Percentiles rank a stretch among this genome's conserved stretches.
These are phyloP conservation scores for Penicillium sp. DNA, from an alignment of 2,329 filamentous ascomycete genomes.

Conservation along the genomic window DNA sequence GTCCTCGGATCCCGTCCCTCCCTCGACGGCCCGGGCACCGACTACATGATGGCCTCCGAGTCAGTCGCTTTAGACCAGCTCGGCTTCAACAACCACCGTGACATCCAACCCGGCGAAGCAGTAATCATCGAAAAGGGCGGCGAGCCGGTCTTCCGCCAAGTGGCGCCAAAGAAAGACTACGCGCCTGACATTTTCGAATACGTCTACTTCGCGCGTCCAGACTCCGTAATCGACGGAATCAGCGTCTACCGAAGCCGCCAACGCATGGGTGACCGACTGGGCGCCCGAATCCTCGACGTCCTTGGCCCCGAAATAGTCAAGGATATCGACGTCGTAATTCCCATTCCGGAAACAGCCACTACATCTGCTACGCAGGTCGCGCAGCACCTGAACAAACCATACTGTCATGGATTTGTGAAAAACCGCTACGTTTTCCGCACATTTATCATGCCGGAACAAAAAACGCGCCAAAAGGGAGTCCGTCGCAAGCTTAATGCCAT, in stretches of 20 bases:
- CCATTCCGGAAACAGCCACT: conserved; percentile 81
- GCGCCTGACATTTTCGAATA: conserved; percentile 87
- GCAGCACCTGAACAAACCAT: conserved; percentile 75
- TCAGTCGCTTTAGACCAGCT: conserved; percentile 82
- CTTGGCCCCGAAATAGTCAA: conserved; percentile 71
- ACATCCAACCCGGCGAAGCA: conserved; percentile 82
- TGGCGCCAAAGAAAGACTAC: conserved; percentile 70
- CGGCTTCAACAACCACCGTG: conserved; percentile 74
- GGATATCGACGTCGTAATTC: conserved; percentile 80
- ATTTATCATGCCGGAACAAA: conserved; percentile 85
- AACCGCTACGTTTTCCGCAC: conserved; percentile 88
- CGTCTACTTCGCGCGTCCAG: conserved; percentile 84
- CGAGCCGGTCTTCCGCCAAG: conserved; percentile 74
- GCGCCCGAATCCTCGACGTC: conserved; percentile 69
- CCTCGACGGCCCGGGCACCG: conserved; percentile 65
- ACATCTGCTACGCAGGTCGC: conserved; percentile 78
- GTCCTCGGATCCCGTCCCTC: conserved; percentile 76
- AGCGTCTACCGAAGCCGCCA: conserved; percentile 82
- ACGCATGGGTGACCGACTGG: conserved; percentile 84
- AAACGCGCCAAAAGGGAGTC: conserved; percentile 79
- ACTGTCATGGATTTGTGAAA: conserved; percentile 83
- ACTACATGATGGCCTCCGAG: conserved; percentile 93
- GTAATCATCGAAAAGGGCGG: conserved; percentile 83
- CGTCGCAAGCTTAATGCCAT: conserved; percentile 89
- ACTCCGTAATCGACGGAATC: conserved; percentile 84